These are phyloP conservation scores for Suillus americanus DNA, from an alignment of 768 basidiomycete species.

Conservation along the genomic window DNA sequence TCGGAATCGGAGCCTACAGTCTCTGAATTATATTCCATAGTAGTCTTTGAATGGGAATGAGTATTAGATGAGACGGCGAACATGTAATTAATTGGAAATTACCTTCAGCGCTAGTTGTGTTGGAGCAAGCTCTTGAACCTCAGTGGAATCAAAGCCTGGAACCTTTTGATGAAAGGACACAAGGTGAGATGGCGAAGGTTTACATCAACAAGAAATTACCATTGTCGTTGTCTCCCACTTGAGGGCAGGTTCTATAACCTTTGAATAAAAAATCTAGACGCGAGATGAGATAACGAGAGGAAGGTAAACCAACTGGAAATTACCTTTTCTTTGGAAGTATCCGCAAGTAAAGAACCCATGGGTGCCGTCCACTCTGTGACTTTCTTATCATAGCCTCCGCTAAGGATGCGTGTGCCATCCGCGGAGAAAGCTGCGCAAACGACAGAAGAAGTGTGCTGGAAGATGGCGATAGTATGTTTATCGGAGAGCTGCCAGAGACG, in stretches of 20 bases:
- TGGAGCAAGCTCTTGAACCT: too few relatives aligned
- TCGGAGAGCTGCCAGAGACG: background rate
- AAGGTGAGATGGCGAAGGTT: too few relatives aligned
- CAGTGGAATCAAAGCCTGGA: too few relatives aligned
- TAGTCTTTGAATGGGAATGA: background rate
- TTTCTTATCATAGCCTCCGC: background rate
- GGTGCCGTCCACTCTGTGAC: background rate
- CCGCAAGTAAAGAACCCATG: background rate
- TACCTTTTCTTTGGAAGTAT: too few relatives aligned
- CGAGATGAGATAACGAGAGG: background rate
- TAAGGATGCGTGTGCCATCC: background rate
- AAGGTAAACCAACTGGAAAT: background rate
- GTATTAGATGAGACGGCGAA: background rate
- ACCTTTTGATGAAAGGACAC: too few relatives aligned
- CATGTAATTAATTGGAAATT: background rate
- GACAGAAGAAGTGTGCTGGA: background rate
- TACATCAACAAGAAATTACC: too few relatives aligned
- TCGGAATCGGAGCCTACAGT: background rate
- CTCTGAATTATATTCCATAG: background rate
- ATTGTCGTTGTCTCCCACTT: too few relatives aligned
- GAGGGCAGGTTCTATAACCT: too few relatives aligned
- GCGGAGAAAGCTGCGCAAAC: background rate
- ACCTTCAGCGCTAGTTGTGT: background rate
- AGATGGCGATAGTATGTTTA: background rate
- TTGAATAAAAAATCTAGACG: too few relatives aligned